These are phyloP conservation scores for Colletotrichum sp. DNA, from an alignment of 2,329 filamentous ascomycete species.

Conservation along the genomic window DNA sequence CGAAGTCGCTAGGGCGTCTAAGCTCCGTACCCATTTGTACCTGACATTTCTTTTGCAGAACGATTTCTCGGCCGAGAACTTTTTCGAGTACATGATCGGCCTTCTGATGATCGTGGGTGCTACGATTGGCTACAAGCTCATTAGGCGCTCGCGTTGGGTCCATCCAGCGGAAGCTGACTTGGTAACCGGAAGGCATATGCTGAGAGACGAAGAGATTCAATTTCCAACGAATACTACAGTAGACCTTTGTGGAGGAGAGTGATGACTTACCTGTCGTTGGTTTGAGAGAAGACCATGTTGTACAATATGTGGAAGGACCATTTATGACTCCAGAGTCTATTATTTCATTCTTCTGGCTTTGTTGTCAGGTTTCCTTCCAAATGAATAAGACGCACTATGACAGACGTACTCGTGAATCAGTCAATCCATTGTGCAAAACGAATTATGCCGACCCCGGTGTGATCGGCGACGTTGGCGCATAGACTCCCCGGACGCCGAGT, in stretches of 20 bases:
- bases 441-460: not conserved
- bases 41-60: not conserved
- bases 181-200: not conserved
- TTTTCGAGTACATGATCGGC: not conserved
- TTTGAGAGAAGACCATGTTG: not conserved
- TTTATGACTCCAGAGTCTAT: not conserved
- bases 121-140: not conserved
- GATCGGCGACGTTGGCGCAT: not conserved
- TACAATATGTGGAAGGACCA: not conserved
- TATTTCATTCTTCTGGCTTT: not conserved
- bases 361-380: not conserved
- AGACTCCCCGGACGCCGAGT: not conserved
- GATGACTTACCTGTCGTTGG: not conserved
- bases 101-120: not conserved
- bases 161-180: not conserved
- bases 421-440: not conserved
- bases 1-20: not conserved
- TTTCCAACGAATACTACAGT: not conserved
- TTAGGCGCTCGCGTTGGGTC: not conserved
- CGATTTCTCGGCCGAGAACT: not conserved
- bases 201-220: not conserved
- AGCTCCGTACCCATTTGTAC: not conserved
- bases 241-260: not conserved
- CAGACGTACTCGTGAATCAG: not conserved
- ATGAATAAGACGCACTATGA: not conserved